Evolutionary conservation across 257 asterid species (phyloP).

Genomic region (Cruciata laevipes): DNA sequence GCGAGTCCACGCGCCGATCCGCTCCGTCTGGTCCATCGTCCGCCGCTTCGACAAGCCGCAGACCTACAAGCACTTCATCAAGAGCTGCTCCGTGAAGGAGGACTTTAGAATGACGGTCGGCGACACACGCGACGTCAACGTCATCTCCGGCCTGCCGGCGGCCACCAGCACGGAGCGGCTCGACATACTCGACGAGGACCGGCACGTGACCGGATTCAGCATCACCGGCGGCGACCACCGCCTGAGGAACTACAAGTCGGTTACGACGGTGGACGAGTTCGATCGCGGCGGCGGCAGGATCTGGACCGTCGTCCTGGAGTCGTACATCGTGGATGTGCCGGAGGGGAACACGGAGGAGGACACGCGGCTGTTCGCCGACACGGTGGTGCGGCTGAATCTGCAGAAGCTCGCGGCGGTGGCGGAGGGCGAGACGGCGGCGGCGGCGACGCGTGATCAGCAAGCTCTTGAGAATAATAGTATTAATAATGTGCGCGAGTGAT

Average conservation of each 20-base stretch:
- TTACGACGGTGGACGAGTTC: slow-evolving; percentile 57
- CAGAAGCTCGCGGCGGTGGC: slow-evolving; percentile 70
- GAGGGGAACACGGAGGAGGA: slow-evolving; percentile 92
- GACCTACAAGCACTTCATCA: slow-evolving; percentile 89
- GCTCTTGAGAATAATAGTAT: neutral
- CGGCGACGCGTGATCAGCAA: slow-evolving; percentile 16
- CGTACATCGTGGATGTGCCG: slow-evolving; percentile 82
- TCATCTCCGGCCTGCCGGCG: slow-evolving; percentile 88
- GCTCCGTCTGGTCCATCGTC: slow-evolving; percentile 58
- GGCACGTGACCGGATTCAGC: slow-evolving; percentile 78
- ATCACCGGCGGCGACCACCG: slow-evolving; percentile 86
- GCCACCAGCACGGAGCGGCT: slow-evolving; percentile 83
- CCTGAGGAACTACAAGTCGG: slow-evolving; percentile 62
- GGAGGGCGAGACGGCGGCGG: slow-evolving; percentile 19
- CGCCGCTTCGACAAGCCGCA: slow-evolving; percentile 80
- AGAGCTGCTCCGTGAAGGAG: slow-evolving; percentile 57
- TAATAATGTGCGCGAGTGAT: neutral
- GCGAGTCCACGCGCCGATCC: slow-evolving; percentile 62
- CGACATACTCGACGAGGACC: slow-evolving; percentile 64
- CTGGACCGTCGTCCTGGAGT: slow-evolving; percentile 62
- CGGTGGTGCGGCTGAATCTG: slow-evolving; percentile 68
- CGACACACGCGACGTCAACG: slow-evolving; percentile 62
- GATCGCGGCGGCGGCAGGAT: slow-evolving; percentile 29
- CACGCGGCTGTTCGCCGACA: slow-evolving; percentile 78
- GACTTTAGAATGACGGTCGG: slow-evolving; percentile 42